Evolutionary conservation across 495 filamentous ascomycete genomes (phyloP).

Genomic region (Aspergillus bridgeri): DNA sequence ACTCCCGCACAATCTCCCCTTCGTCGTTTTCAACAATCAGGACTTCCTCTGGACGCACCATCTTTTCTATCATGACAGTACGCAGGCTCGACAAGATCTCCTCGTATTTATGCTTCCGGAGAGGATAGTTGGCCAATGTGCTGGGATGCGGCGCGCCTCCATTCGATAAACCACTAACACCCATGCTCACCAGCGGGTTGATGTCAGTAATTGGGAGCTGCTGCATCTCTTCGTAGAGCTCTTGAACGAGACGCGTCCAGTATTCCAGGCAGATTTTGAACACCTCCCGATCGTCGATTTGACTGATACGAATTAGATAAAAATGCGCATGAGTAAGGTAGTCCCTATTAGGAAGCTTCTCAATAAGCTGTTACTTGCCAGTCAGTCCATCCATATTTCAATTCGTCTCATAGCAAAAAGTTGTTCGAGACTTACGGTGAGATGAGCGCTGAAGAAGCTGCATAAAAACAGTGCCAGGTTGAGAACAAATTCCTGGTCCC

Average conservation of each 20-base stretch:
- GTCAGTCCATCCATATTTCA: constrained; percentile 8
- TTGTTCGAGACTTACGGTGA: constrained; percentile 59
- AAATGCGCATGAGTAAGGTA: constrained; percentile 94
- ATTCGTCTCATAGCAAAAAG: background rate
- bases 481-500: constrained; percentile 96
- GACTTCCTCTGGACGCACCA: constrained; percentile 98
- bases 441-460: constrained; percentile 90
- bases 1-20: constrained; percentile 97
- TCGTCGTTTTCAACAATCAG: constrained; percentile 99
- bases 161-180: constrained; percentile 64
- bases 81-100: constrained; percentile 91
- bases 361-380: constrained; percentile 64
- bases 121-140: constrained; percentile 77
- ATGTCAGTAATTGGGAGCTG: constrained; percentile 85
- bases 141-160: constrained; percentile 81
- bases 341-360: constrained; percentile 90
- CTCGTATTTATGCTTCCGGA: constrained; percentile 95
- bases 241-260: constrained; percentile 98
- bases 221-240: constrained; percentile 99
- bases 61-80: constrained; percentile 99
- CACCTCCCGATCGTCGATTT: constrained; percentile 97
- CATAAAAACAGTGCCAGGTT: constrained; percentile 93
- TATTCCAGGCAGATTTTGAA: constrained; percentile 99
- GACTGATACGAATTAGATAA: constrained; percentile 95
- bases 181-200: constrained; percentile 79